These are phyloP conservation scores for Neolentinus lepideus DNA, from an alignment of 1,284 basidiomycete species.

Conservation along the genomic window DNA sequence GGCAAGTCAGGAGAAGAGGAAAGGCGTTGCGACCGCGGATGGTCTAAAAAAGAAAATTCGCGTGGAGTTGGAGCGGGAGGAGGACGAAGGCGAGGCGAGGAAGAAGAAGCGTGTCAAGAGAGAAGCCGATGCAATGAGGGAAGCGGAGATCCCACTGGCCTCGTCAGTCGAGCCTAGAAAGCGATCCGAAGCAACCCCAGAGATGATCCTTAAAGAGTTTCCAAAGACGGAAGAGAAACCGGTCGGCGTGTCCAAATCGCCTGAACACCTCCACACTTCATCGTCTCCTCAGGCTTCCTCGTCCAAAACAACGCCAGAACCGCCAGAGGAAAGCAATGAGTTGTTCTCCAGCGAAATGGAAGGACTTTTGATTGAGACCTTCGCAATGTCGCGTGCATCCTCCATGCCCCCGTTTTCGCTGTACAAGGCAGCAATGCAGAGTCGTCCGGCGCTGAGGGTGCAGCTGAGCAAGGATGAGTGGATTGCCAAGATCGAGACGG, in stretches of 20 bases:
- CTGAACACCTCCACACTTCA: background rate
- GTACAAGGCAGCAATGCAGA: constrained; percentile 40
- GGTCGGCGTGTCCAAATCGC: background rate
- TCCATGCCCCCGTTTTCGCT: constrained; percentile 52
- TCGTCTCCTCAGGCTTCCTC: background rate
- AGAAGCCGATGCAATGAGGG: constrained; percentile 2
- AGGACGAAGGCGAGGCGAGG: constrained; percentile 13
- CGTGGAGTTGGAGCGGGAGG: constrained; percentile 11
- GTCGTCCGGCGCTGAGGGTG: constrained; percentile 42
- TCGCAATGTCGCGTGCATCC: constrained; percentile 66
- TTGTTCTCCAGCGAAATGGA: constrained; percentile 29
- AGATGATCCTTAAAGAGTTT: background rate
- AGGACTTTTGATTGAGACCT: constrained; percentile 65
- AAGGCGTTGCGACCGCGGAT: background rate
- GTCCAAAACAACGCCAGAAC: background rate
- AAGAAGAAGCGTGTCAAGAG: constrained; percentile 19
- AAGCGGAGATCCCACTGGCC: background rate
- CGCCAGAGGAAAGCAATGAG: background rate
- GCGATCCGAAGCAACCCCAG: background rate
- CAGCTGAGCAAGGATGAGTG: constrained; percentile 35
- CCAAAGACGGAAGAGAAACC: background rate
- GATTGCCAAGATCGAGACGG: constrained; percentile 36
- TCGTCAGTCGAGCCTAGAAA: background rate
- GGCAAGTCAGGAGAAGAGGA: background rate
- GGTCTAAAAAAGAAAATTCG: background rate